A percentile compares a stretch with the other conserved stretches of the same genome.
Evolutionary conservation across 1,284 basidiomycete genomes (phyloP).

Genomic region (Abortiporus biennis): DNA sequence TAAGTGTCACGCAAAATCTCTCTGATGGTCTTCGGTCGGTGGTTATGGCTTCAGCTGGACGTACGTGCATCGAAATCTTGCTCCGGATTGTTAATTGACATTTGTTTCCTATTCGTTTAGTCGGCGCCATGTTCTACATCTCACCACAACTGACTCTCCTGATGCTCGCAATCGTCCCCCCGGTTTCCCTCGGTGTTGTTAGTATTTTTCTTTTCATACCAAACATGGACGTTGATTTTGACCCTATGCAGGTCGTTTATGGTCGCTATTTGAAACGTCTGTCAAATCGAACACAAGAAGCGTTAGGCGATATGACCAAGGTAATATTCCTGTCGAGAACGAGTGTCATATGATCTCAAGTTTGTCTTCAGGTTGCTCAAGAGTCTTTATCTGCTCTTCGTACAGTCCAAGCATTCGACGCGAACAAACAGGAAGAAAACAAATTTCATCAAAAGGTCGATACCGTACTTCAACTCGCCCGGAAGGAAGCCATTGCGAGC

Average conservation of each 20-base stretch:
- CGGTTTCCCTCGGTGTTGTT: constrained; percentile 91
- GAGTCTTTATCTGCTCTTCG: constrained; percentile 92
- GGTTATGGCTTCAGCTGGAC: constrained; percentile 85
- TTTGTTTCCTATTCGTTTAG: constrained; percentile 30
- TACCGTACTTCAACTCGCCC: constrained; percentile 70
- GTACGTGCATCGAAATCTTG: constrained; percentile 38
- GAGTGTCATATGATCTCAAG: no score
- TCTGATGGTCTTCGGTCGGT: constrained; percentile 86
- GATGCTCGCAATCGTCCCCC: constrained; percentile 94
- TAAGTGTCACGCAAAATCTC: constrained; percentile 85
- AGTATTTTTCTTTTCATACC: constrained; percentile 20
- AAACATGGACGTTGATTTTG: neutral
- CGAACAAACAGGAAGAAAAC: constrained; percentile 62
- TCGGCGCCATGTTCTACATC: constrained; percentile 95
- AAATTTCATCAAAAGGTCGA: constrained; percentile 68
- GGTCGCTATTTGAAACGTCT: constrained; percentile 92
- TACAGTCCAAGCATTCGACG: constrained; percentile 91
- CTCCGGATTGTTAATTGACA: neutral
- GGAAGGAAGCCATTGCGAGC: constrained; percentile 85
- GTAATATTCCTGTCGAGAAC: no score
- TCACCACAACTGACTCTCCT: constrained; percentile 86
- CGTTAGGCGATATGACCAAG: constrained; percentile 93
- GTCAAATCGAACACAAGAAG: constrained; percentile 90
- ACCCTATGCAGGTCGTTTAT: constrained; percentile 67
- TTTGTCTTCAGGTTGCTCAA: constrained; percentile 72